Evolutionary conservation across 139 green algal species (phyloP).

Genomic region (Bryopsis sp.): DNA sequence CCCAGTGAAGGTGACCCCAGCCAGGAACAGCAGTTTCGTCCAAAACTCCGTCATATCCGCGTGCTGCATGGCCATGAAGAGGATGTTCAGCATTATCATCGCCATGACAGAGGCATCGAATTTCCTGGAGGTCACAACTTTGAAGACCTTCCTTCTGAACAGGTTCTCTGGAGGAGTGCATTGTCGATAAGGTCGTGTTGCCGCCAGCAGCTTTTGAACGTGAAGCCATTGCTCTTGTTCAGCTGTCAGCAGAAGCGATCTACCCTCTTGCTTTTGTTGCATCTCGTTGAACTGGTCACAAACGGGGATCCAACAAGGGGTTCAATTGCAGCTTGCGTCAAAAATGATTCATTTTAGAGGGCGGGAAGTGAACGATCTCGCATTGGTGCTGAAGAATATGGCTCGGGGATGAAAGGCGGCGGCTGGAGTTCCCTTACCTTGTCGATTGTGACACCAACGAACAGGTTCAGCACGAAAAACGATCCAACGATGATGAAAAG

Average conservation of each 20-base stretch:
- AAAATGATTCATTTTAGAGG: no score
- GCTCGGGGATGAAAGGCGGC: neutral
- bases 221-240: slow-evolving; percentile 50
- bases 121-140: slow-evolving; percentile 23
- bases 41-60: slow-evolving; percentile 30
- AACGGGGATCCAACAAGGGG: no score
- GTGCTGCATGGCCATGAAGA: slow-evolving; percentile 38
- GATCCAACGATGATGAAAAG: slow-evolving; percentile 39
- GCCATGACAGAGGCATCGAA: slow-evolving; percentile 48
- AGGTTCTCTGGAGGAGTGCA: slow-evolving; percentile 17
- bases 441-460: slow-evolving; percentile 35
- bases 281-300: slow-evolving; percentile 52
- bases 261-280: slow-evolving; percentile 34
- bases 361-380: neutral
- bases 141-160: slow-evolving; percentile 25
- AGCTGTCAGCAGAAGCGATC: slow-evolving; percentile 38
- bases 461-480: slow-evolving; percentile 45
- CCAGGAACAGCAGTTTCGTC: slow-evolving; percentile 21
- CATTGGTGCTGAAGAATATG: neutral
- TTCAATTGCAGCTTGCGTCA: no score
- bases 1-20: slow-evolving; percentile 45
- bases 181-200: slow-evolving; percentile 19
- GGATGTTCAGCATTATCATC: slow-evolving; percentile 43
- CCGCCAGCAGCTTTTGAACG: slow-evolving; percentile 40
- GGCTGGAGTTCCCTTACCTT: neutral